A percentile compares a stretch with the other conserved stretches of the same genome.
Conservation (phyloP, 495 filamentous ascomycete genomes). For the Aspergillus coremiiformis region DNA sequence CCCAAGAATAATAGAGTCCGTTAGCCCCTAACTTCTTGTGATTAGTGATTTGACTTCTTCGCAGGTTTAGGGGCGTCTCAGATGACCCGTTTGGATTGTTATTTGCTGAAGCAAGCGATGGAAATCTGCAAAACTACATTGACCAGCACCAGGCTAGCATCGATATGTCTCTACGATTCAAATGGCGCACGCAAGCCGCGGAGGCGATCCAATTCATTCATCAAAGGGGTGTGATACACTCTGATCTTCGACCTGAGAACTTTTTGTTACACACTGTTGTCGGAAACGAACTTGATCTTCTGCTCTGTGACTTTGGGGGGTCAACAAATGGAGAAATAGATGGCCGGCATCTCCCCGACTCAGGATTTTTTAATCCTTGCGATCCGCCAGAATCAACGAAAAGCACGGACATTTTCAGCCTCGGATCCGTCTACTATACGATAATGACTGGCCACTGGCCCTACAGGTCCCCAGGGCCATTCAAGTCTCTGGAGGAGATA, state of each 20-base stretch:
- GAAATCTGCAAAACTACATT: neutral
- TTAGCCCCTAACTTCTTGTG: neutral
- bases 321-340: neutral
- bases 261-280: neutral
- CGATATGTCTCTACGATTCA: neutral
- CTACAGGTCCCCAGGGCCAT: neutral
- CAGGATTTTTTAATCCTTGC: neutral
- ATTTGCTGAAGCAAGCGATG: neutral
- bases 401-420: slow-evolving; percentile 1
- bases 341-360: neutral
- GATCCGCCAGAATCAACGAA: neutral
- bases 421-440: neutral
- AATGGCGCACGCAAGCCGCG: neutral
- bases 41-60: neutral
- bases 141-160: neutral
- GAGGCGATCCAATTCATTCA: neutral
- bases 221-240: neutral
- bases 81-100: neutral
- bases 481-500: neutral
- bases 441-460: slow-evolving; percentile 6
- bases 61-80: neutral
- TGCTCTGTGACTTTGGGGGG: neutral
- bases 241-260: neutral
- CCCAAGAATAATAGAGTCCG: neutral
- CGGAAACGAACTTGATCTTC: neutral